Evolutionary conservation across 2,329 filamentous ascomycete genomes (phyloP).

Genomic region (Polychaeton citri): DNA sequence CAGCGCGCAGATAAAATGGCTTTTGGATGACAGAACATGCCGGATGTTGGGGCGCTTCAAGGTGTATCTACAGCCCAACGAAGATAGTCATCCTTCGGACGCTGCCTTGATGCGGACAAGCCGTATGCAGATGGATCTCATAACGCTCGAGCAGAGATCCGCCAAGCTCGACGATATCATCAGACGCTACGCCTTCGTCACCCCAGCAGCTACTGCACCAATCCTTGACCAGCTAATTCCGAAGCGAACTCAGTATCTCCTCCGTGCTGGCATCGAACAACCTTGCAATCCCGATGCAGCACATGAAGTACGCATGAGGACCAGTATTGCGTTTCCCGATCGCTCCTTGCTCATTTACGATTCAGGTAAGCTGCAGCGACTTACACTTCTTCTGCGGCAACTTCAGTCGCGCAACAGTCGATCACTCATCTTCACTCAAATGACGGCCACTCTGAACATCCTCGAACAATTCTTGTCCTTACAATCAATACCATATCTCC

Average conservation of each 20-base stretch:
- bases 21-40: conserved; percentile 5
- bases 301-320: conserved; percentile 82
- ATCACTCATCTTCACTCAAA: conserved; percentile 95
- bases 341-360: conserved; percentile 94
- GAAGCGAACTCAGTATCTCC: conserved; percentile 9
- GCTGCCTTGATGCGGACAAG: conserved; percentile 10
- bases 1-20: neutral
- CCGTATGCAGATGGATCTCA: conserved; percentile 21
- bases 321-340: conserved; percentile 93
- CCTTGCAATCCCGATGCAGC: conserved; percentile 59
- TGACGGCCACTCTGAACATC: conserved; percentile 97
- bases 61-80: neutral
- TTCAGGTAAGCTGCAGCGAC: conserved; percentile 85
- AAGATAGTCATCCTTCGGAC: conserved; percentile 10
- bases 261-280: conserved; percentile 13
- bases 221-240: conserved; percentile 15
- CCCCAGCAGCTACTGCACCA: conserved; percentile 68
- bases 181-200: conserved; percentile 82
- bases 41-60: neutral
- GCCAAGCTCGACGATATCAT: conserved; percentile 60
- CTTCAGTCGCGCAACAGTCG: conserved; percentile 84
- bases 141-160: conserved; percentile 60
- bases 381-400: conserved; percentile 73
- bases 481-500: conserved; percentile 90
- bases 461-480: conserved; percentile 97